phyloP scores from a whole-genome alignment of 2,329 filamentous ascomycete species.

The Pseudogymnoascus sp. region DNA sequence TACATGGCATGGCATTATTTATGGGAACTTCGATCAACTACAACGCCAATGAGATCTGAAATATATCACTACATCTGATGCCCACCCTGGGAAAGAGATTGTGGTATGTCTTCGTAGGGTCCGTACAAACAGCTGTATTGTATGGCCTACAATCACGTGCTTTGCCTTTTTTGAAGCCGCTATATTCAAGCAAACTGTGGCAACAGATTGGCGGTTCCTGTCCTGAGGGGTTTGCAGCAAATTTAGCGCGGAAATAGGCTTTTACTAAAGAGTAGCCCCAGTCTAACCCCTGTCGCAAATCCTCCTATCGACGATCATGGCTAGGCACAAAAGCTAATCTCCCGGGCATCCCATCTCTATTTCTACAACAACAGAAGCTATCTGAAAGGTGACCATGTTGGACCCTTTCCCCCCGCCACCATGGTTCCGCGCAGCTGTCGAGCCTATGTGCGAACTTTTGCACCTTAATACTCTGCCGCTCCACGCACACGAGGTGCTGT shows the following conservation, averaged over 20 bases:
- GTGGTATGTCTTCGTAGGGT: background rate
- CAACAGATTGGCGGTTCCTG: background rate
- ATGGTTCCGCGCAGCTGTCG: constrained; percentile 38
- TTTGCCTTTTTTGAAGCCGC: background rate
- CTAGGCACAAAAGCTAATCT: background rate
- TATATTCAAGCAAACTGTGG: background rate
- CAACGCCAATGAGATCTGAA: background rate
- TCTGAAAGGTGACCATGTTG: constrained; percentile 44
- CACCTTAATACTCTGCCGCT: constrained; percentile 59
- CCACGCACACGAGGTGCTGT: constrained; percentile 67
- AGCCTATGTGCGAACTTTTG: constrained; percentile 55
- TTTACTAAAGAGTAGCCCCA: background rate
- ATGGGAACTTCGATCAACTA: background rate
- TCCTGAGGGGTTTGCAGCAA: background rate
- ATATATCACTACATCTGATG: too few relatives aligned
- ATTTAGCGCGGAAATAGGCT: constrained; percentile 1
- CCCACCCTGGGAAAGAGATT: background rate
- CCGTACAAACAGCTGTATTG: background rate
- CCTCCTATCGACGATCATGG: background rate
- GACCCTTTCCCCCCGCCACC: constrained; percentile 62
- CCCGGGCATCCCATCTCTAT: background rate
- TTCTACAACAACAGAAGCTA: background rate
- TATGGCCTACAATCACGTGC: background rate
- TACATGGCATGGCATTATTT: background rate
- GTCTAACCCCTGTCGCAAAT: background rate